Evolutionary conservation across 2,329 filamentous ascomycete genomes (phyloP), one percentile per base, ranked within the genome.

Genomic region (Pseudocercospora cruenta): DNA sequence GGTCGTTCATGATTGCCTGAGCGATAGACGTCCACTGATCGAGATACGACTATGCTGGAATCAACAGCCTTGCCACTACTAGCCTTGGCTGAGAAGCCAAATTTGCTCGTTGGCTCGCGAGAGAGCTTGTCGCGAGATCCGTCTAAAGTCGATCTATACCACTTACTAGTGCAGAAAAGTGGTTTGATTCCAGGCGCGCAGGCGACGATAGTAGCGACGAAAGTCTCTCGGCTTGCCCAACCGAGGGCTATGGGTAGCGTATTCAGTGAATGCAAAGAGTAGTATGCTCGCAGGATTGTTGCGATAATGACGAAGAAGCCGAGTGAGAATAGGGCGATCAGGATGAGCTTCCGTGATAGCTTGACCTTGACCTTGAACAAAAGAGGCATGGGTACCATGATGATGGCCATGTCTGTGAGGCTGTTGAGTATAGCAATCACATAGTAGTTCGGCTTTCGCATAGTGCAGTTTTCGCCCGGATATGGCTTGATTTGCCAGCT

Each of bases 391-490:
- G 86, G 86, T 21, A 89, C 83, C 3, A 81, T 72, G 28, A 89
- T 83, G 73, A 90, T 88, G 78, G 86, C 81, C 2, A 88, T 43
- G 68, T 89, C 87, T 26, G 86, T 87, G 2, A 84, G 83, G 58
- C 89, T 84, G 70, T 90, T 89, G 72, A 89, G 83, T 3, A 82
- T 80, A 1, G 85, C 83, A 65, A 88, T 87, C 16, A 85, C 84
- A 59, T 88, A 87, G 10, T 87, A 80, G 70, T 88, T 88, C 71
- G 87, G 80, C 16, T 83, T 69, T 9, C 68, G 53, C 12, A 69
- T 58, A 53, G 69, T 71, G 65, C 71, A 73, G 28, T 71, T 76
- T 74, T 69, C 67, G 47, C 68, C 68, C 12, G 68, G 47, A 55
- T 67, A 70, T 14, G 75, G 75, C 60, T 77, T 74, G 45, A 78